Percentiles rank a stretch among this genome's conserved stretches.
Conservation (phyloP, 2,329 filamentous ascomycete genomes). For the Xenoacremonium recifei region DNA sequence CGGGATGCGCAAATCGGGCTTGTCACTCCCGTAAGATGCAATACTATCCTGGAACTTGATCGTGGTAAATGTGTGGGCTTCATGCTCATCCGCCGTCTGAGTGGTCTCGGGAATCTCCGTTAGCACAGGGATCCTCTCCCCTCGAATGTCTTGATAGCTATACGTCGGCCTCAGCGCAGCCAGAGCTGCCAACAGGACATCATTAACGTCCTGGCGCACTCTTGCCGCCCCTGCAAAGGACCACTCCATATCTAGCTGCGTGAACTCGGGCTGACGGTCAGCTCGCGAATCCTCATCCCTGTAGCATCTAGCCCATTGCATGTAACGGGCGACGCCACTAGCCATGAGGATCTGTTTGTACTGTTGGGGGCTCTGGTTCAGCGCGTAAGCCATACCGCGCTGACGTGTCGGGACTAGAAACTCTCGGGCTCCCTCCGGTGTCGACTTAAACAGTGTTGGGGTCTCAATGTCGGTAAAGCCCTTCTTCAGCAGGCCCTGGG, state of each 20-base stretch:
- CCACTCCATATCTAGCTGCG: constrained; percentile 91
- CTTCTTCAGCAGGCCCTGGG: constrained; percentile 51
- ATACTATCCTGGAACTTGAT: constrained; percentile 56
- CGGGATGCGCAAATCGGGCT: constrained; percentile 81
- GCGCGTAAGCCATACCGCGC: constrained; percentile 76
- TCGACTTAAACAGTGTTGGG: constrained; percentile 94
- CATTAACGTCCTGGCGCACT: constrained; percentile 35
- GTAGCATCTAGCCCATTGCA: constrained; percentile 92
- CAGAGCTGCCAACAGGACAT: constrained; percentile 31
- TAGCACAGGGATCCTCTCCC: constrained; percentile 32
- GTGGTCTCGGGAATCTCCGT: constrained; percentile 20
- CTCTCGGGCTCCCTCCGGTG: constrained; percentile 90
- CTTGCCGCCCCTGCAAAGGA: constrained; percentile 64
- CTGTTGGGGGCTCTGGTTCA: constrained; percentile 95
- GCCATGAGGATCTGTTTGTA: constrained; percentile 99
- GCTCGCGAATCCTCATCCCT: constrained; percentile 91
- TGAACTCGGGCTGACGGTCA: constrained; percentile 95
- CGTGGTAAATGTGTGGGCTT: constrained; percentile 31
- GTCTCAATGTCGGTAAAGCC: constrained; percentile 84
- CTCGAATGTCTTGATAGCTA: constrained; percentile 64
- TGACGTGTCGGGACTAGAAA: constrained; percentile 87
- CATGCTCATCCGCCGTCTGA: constrained; percentile 13
- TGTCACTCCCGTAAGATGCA: constrained; percentile 80
- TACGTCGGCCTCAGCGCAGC: constrained; percentile 25
- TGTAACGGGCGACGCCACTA: constrained; percentile 78